A percentile compares a stretch with the other conserved stretches of the same genome.
Conservation (phyloP, 2,329 filamentous ascomycete genomes). For the Aureobasidium namibiae region DNA sequence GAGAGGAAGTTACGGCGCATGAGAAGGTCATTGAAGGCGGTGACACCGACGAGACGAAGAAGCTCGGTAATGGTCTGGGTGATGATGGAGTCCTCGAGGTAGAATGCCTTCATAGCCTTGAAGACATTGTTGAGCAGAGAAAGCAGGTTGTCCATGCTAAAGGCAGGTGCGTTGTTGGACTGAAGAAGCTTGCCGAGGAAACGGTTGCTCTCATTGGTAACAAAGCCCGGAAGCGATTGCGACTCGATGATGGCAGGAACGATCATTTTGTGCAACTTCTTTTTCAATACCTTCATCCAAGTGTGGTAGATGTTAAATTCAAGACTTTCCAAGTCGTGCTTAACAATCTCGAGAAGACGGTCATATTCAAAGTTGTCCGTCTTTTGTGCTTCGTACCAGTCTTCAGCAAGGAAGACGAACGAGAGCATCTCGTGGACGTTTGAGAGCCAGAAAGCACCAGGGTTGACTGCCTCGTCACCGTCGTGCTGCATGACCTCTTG, state of each 20-base stretch:
- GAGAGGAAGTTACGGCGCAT: conserved; percentile 98
- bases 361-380: conserved; percentile 99
- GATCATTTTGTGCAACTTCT: conserved; percentile 99
- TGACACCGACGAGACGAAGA: conserved; percentile 86
- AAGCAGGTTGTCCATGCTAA: conserved; percentile 98
- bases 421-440: conserved; percentile 99
- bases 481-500: conserved; percentile 99
- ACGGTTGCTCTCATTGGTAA: conserved; percentile 95
- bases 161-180: conserved; percentile 83
- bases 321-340: conserved; percentile 94
- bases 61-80: conserved; percentile 93
- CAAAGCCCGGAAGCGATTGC: conserved; percentile 93
- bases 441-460: conserved; percentile 95
- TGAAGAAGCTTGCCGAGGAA: conserved; percentile 96
- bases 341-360: conserved; percentile 93
- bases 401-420: conserved; percentile 96
- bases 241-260: conserved; percentile 98
- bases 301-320: conserved; percentile 99
- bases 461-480: conserved; percentile 92
- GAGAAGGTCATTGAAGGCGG: conserved; percentile 94
- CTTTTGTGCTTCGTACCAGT: conserved; percentile 99
- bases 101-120: conserved; percentile 98
- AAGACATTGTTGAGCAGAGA: conserved; percentile 94
- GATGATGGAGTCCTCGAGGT: conserved; percentile 91
- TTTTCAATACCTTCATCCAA: conserved; percentile 99